These are phyloP conservation scores for Trichoderma simmonsii DNA, from an alignment of 2,329 filamentous ascomycete genomes.

Conservation along the genomic window DNA sequence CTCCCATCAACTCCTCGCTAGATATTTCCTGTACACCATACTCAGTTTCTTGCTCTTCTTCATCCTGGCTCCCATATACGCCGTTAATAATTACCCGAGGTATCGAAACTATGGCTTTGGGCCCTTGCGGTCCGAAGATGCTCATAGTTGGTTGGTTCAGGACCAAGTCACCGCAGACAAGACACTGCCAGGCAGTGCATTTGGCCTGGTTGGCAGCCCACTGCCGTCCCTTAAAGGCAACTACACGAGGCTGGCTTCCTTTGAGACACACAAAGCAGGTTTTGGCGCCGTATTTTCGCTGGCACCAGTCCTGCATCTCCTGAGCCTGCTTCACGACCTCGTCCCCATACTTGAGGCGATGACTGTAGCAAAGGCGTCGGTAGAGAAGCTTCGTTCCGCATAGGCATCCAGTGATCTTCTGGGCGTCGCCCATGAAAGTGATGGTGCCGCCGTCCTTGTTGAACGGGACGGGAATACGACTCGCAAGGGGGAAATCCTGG, in stretches of 20 bases:
- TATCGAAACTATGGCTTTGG: background rate
- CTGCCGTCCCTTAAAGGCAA: background rate
- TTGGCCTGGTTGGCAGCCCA: background rate
- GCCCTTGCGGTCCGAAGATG: background rate
- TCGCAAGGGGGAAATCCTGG: background rate
- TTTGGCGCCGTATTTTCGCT: constrained; percentile 23
- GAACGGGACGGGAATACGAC: background rate
- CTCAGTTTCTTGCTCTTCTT: background rate
- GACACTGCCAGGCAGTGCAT: background rate
- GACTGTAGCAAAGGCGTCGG: constrained; percentile 34
- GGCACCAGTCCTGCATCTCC: constrained; percentile 29
- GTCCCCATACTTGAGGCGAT: constrained; percentile 32
- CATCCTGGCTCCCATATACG: background rate
- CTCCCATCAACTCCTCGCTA: background rate
- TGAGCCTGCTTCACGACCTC: constrained; percentile 24
- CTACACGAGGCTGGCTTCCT: constrained; percentile 7
- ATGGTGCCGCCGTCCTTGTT: background rate
- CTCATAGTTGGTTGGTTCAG: background rate
- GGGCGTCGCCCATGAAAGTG: constrained; percentile 2
- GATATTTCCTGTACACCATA: background rate
- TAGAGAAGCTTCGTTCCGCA: constrained; percentile 37
- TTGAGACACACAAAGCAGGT: constrained; percentile 34
- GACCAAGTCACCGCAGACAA: background rate
- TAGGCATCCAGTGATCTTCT: constrained; percentile 35
- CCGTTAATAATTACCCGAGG: background rate